Conservation (phyloP, 2,329 filamentous ascomycete species). For the Moelleriella libera region DNA sequence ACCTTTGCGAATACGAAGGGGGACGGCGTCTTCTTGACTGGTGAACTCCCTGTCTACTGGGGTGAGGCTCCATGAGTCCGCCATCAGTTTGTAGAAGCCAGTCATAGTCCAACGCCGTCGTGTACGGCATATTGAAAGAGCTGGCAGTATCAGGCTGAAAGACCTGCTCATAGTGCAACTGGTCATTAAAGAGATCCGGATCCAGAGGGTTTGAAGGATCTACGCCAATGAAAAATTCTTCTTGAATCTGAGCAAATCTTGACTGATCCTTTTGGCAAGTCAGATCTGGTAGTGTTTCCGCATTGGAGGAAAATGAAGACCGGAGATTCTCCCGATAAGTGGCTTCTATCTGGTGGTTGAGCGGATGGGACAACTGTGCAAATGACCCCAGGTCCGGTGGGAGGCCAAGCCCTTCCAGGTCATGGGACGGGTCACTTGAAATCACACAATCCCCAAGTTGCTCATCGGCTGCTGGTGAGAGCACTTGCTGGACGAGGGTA, state of each 20-base stretch:
- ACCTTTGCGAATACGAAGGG: too few relatives aligned
- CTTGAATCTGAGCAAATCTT: neutral
- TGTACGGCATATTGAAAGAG: constrained; percentile 52
- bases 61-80: neutral
- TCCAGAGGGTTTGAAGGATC: neutral
- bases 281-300: neutral
- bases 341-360: neutral
- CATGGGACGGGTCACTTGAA: neutral
- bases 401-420: neutral
- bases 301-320: neutral
- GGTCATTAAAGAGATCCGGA: neutral
- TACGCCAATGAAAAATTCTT: neutral
- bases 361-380: neutral
- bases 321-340: neutral
- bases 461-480: neutral
- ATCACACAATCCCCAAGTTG: neutral
- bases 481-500: neutral
- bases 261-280: neutral
- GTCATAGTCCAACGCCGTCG: constrained; percentile 46
- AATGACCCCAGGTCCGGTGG: neutral
- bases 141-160: constrained; percentile 48
- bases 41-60: too few relatives aligned
- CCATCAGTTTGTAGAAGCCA: constrained; percentile 41
- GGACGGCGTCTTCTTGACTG: too few relatives aligned
- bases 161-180: constrained; percentile 30